Evolutionary conservation across 2,329 filamentous ascomycete genomes (phyloP).

Genomic region (Colletotrichum tabaci): DNA sequence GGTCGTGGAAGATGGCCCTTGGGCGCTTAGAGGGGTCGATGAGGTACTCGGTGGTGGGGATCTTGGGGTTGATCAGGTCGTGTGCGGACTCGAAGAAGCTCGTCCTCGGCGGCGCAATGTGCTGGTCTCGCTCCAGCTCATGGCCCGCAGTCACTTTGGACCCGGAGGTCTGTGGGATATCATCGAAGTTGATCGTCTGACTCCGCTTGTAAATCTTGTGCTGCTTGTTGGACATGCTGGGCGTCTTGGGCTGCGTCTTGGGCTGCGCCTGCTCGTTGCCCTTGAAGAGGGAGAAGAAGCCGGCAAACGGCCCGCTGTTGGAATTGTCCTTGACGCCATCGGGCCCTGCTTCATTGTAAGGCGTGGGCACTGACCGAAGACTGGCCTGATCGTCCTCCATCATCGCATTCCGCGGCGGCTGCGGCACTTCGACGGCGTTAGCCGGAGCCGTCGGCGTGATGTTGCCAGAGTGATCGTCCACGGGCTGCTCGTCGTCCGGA

Average conservation of each 20-base stretch:
- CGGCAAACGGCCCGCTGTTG: slow-evolving; percentile 68
- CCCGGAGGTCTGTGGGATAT: slow-evolving; percentile 50
- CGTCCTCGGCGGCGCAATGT: slow-evolving; percentile 86
- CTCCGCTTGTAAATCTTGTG: slow-evolving; percentile 82
- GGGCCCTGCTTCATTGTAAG: slow-evolving; percentile 48
- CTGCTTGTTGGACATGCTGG: slow-evolving; percentile 70
- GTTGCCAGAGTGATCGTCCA: slow-evolving; percentile 37
- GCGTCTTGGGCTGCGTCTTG: slow-evolving; percentile 62
- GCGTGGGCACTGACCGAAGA: slow-evolving; percentile 61
- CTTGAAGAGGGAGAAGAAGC: slow-evolving; percentile 83
- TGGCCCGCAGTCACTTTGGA: slow-evolving; percentile 66
- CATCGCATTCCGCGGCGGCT: slow-evolving; percentile 76
- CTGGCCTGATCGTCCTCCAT: slow-evolving; percentile 77
- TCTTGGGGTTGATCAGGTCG: slow-evolving; percentile 90
- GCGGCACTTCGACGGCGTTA: slow-evolving; percentile 75
- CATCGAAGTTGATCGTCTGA: slow-evolving; percentile 75
- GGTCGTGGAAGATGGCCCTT: slow-evolving; percentile 95
- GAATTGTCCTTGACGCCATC: slow-evolving; percentile 36
- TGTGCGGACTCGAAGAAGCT: slow-evolving; percentile 96
- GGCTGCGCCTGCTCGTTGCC: slow-evolving; percentile 59
- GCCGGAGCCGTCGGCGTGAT: slow-evolving; percentile 45
- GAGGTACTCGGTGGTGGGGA: slow-evolving; percentile 86
- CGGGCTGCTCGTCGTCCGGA: slow-evolving; percentile 44
- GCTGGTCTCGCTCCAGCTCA: slow-evolving; percentile 62
- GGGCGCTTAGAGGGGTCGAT: slow-evolving; percentile 86